Evolutionary conservation across 345 rosid genomes (phyloP).

Genomic region (Boechera divaricarpa): DNA sequence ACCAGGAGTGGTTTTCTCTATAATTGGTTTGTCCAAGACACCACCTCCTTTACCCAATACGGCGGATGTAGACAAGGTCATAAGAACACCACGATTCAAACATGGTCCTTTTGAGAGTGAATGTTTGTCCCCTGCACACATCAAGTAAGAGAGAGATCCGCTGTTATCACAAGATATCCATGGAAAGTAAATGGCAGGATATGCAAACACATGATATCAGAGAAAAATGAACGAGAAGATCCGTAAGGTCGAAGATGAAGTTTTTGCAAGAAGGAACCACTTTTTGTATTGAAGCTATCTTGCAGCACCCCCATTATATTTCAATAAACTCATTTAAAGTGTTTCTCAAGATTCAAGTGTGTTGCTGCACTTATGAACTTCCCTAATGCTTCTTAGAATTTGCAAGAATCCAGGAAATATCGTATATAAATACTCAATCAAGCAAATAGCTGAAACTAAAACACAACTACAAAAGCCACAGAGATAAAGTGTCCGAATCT

Average conservation of each 20-base stretch:
- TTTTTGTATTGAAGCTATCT: neutral
- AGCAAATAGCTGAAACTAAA: slow-evolving; percentile 19
- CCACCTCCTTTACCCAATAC: slow-evolving; percentile 76
- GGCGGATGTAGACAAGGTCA: slow-evolving; percentile 55
- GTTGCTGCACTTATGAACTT: slow-evolving; percentile 4
- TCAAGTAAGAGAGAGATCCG: neutral
- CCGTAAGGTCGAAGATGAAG: neutral
- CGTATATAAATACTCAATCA: too few relatives aligned
- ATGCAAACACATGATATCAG: neutral
- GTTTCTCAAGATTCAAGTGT: neutral
- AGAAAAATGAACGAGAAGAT: neutral
- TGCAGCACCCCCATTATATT: too few relatives aligned
- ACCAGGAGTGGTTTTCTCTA: slow-evolving; percentile 72
- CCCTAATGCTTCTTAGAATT: neutral
- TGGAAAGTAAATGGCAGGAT: neutral
- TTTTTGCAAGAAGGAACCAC: neutral
- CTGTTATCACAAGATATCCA: neutral
- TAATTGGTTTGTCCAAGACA: slow-evolving; percentile 70
- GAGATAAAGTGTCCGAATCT: slow-evolving; percentile 15
- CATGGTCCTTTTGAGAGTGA: slow-evolving; percentile 60
- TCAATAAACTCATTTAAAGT: neutral
- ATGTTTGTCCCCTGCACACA: slow-evolving; percentile 57
- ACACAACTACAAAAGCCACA: slow-evolving; percentile 20
- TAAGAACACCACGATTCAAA: slow-evolving; percentile 55
- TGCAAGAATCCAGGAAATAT: neutral